Evolutionary conservation across 352 stramenopile genomes (phyloP).

Genomic region (Globisporangium nagaii): DNA sequence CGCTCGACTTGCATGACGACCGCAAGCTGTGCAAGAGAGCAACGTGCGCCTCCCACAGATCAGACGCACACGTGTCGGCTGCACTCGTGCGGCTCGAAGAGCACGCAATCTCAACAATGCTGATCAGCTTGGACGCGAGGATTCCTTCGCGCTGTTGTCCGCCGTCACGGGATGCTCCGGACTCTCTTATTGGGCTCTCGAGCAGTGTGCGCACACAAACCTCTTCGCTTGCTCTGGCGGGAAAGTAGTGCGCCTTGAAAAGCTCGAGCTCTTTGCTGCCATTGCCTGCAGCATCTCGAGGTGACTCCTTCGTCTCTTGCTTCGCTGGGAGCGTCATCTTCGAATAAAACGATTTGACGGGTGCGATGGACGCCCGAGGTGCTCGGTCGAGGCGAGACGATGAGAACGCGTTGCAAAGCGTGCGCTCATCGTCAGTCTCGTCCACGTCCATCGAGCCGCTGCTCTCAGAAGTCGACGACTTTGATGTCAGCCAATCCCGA

Average conservation of each 20-base stretch:
- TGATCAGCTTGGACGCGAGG: neutral
- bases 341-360: neutral
- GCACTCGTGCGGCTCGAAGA: neutral
- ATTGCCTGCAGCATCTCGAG: neutral
- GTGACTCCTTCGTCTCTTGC: neutral
- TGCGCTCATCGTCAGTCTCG: conserved; percentile 23
- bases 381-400: conserved; percentile 7
- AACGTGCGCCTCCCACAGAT: conserved; percentile 38
- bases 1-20: conserved; percentile 34
- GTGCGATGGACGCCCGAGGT: conserved; percentile 6
- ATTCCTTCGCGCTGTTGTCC: neutral
- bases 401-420: conserved; percentile 39
- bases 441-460: conserved; percentile 10
- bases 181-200: neutral
- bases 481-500: conserved; percentile 22
- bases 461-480: conserved; percentile 7
- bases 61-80: conserved; percentile 7
- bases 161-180: neutral
- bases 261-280: neutral
- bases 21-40: conserved; percentile 45
- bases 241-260: conserved; percentile 9
- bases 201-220: neutral
- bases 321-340: neutral
- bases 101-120: neutral
- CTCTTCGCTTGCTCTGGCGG: neutral